phyloP scores from a whole-genome alignment of 2,329 filamentous ascomycete species.

The Knoxdaviesia capensis region DNA sequence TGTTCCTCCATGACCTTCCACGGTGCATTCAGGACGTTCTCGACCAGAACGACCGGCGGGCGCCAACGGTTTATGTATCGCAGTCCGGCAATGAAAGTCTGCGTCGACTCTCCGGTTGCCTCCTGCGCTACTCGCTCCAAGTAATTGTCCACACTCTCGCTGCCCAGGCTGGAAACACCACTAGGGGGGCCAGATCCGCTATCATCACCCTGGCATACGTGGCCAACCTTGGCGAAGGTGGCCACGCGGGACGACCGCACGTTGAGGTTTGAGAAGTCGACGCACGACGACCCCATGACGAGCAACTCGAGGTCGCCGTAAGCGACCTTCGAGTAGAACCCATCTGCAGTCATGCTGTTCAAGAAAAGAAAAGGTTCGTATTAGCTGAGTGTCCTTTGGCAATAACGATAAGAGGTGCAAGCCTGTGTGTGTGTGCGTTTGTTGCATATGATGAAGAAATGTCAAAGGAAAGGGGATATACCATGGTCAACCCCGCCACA shows the following conservation, averaged over 20 bases:
- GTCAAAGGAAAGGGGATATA: conserved; percentile 4
- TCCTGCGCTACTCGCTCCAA: conserved; percentile 34
- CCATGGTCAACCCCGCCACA: too few relatives aligned
- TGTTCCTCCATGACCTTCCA: conserved; percentile 30
- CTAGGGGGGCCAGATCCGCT: too few relatives aligned
- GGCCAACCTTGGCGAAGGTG: conserved; percentile 18
- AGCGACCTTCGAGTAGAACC: conserved; percentile 32
- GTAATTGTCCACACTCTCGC: conserved; percentile 12
- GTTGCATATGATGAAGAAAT: background rate
- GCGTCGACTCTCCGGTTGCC: conserved; percentile 37
- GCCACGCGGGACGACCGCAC: background rate
- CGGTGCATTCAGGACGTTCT: conserved; percentile 45
- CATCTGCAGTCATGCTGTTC: conserved; percentile 43
- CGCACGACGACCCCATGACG: conserved; percentile 55
- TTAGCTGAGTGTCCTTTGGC: too few relatives aligned
- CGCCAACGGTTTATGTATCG: conserved; percentile 30
- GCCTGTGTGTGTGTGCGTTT: too few relatives aligned
- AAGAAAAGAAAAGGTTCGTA: background rate
- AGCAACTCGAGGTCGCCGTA: conserved; percentile 39
- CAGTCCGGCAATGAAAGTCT: conserved; percentile 43
- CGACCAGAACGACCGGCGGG: conserved; percentile 46
- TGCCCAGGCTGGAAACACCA: conserved; percentile 16
- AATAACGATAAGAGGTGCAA: too few relatives aligned
- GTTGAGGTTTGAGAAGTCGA: conserved; percentile 54
- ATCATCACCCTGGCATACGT: too few relatives aligned